Evolutionary conservation across 805 yeast species (phyloP).

Genomic region (Candida quercuum): DNA sequence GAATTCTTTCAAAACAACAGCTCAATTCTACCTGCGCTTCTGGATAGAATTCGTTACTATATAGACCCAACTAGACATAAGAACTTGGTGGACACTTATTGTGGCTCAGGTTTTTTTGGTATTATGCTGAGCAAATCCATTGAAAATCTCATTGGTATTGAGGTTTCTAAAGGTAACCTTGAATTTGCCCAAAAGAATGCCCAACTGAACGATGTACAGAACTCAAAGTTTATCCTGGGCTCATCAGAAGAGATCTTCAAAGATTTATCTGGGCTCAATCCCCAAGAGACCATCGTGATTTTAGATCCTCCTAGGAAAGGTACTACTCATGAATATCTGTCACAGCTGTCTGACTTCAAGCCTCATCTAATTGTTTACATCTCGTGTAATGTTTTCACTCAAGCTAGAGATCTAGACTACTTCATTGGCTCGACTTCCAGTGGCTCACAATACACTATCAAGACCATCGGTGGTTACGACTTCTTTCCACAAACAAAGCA

Average conservation of each 20-base stretch:
- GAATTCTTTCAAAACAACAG: slow-evolving; percentile 95
- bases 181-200: slow-evolving; percentile 83
- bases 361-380: slow-evolving; percentile 85
- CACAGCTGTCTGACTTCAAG: slow-evolving; percentile 74
- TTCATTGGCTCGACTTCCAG: slow-evolving; percentile 58
- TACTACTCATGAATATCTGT: slow-evolving; percentile 77
- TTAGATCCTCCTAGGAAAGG: slow-evolving; percentile 98
- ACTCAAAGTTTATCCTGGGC: slow-evolving; percentile 80
- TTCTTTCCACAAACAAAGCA: slow-evolving; percentile 94
- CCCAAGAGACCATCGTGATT: slow-evolving; percentile 79
- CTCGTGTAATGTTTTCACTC: slow-evolving; percentile 97
- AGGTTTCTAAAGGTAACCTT: slow-evolving; percentile 85
- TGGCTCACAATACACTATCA: slow-evolving; percentile 61
- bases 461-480: slow-evolving; percentile 85
- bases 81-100: slow-evolving; percentile 89
- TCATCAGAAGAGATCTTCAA: slow-evolving; percentile 87
- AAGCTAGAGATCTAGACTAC: slow-evolving; percentile 86
- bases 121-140: slow-evolving; percentile 74
- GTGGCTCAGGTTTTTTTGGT: slow-evolving; percentile 93
- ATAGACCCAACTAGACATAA: slow-evolving; percentile 41
- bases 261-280: slow-evolving; percentile 40
- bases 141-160: slow-evolving; percentile 82
- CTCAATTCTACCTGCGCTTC: slow-evolving; percentile 81
- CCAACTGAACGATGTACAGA: slow-evolving; percentile 57
- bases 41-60: slow-evolving; percentile 68